These are phyloP conservation scores for Neocucurbitaria cava DNA, from an alignment of 2,329 filamentous ascomycete genomes.

Conservation along the genomic window DNA sequence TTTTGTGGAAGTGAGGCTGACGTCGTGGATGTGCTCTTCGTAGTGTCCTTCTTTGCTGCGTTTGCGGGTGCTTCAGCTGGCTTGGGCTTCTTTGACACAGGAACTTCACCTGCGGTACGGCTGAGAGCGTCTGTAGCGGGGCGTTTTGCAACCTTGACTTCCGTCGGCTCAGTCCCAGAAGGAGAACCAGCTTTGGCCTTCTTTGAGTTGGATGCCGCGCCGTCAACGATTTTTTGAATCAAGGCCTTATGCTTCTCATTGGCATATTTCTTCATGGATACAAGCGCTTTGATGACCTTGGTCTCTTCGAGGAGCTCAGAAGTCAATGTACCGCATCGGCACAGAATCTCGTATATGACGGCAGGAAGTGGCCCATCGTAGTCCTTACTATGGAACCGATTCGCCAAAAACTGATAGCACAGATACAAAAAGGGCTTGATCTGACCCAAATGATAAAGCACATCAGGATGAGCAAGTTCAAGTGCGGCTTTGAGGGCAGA, in stretches of 20 bases:
- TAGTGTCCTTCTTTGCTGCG: constrained; percentile 25
- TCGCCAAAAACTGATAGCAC: constrained; percentile 58
- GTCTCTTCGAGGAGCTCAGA: constrained; percentile 67
- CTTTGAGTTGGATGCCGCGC: constrained; percentile 51
- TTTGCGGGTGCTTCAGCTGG: constrained; percentile 24
- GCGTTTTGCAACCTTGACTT: constrained; percentile 42
- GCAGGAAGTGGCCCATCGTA: constrained; percentile 51
- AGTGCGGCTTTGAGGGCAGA: constrained; percentile 55
- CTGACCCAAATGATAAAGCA: constrained; percentile 51
- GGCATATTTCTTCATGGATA: constrained; percentile 69
- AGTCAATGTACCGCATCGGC: constrained; percentile 67
- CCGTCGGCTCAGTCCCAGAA: constrained; percentile 28
- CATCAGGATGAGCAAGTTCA: constrained; percentile 55
- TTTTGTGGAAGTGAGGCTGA: constrained; percentile 27
- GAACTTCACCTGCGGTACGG: constrained; percentile 26
- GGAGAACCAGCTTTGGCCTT: constrained; percentile 44
- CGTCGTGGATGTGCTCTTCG: constrained; percentile 16
- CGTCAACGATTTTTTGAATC: constrained; percentile 63
- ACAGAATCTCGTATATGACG: constrained; percentile 62
- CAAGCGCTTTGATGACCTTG: constrained; percentile 70
- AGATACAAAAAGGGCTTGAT: constrained; percentile 53
- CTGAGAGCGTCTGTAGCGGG: constrained; percentile 24
- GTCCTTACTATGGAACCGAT: constrained; percentile 55
- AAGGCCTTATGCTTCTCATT: constrained; percentile 69
- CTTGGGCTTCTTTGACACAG: constrained; percentile 39